Evolutionary conservation across 202 grass and related monocot genomes (phyloP).

Genomic region (Bolboschoenoplectus hybrid): DNA sequence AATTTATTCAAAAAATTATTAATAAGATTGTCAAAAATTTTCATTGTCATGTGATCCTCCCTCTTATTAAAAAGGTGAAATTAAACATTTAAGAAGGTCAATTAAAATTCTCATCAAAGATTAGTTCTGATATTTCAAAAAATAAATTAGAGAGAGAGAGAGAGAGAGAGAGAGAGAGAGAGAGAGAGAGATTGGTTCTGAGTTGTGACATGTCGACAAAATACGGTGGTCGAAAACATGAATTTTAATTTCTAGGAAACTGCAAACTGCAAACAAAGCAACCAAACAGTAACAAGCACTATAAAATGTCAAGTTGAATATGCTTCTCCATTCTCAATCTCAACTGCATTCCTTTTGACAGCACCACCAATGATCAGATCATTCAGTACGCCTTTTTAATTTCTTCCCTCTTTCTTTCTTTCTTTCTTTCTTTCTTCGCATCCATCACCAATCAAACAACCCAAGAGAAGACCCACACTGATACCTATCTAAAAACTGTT

Average conservation of each 20-base stretch:
- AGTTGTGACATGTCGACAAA: not conserved
- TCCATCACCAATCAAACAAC: not conserved
- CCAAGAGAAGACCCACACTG: not conserved
- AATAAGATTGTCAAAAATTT: too few species aligned
- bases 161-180: constrained; percentile 27
- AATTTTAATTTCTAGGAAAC: not conserved
- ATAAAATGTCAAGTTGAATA: constrained; percentile 29
- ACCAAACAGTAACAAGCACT: constrained; percentile 19
- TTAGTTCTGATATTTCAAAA: too few species aligned
- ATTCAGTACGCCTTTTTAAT: not conserved
- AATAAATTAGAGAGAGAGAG: too few species aligned
- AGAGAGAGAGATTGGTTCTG: constrained; percentile 40
- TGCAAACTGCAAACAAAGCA: constrained; percentile 18
- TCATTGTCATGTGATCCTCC: too few species aligned
- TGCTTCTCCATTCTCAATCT: not conserved
- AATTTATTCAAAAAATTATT: too few species aligned
- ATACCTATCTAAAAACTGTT: constrained; percentile 23
- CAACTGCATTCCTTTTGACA: not conserved
- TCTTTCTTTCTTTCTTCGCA: not conserved
- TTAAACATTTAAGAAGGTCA: too few species aligned
- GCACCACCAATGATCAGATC: not conserved
- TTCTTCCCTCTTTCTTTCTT: not conserved
- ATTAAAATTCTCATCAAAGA: too few species aligned
- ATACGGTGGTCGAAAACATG: not conserved
- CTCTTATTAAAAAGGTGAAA: too few species aligned